Conservation (phyloP, 228 moss, liverwort and hornwort genomes). For the Sphagnum fallax region DNA sequence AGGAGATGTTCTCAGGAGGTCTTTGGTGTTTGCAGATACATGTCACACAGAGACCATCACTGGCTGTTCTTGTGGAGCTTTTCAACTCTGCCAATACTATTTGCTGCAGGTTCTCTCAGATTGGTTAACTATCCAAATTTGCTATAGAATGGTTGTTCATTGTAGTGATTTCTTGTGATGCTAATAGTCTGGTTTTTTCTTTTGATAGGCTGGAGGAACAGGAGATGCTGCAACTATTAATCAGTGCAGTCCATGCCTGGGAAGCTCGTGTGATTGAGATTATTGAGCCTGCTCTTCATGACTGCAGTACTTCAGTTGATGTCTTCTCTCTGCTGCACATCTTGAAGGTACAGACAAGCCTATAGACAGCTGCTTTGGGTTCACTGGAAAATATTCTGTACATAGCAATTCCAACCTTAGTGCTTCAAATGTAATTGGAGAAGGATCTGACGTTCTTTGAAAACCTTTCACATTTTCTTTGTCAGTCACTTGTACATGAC, state of each 20-base stretch:
- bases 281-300: slow-evolving; percentile 58
- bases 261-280: slow-evolving; percentile 35
- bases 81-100: slow-evolving; percentile 42
- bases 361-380: neutral
- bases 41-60: slow-evolving; percentile 52
- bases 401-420: no score
- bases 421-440: no score
- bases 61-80: slow-evolving; percentile 44
- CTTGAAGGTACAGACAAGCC: slow-evolving; percentile 45
- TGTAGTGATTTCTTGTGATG: neutral
- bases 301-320: slow-evolving; percentile 36
- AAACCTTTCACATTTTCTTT: no score
- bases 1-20: no score
- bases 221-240: slow-evolving; percentile 44
- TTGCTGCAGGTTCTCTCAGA: slow-evolving; percentile 60
- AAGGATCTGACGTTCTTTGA: no score
- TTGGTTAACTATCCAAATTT: neutral
- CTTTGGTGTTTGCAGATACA: slow-evolving; percentile 41
- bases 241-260: slow-evolving; percentile 50
- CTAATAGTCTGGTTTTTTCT: slow-evolving; percentile 10
- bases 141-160: neutral
- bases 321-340: slow-evolving; percentile 58
- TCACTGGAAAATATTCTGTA: neutral
- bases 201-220: slow-evolving; percentile 66
- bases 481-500: neutral